A percentile compares a stretch with the other conserved stretches of the same genome.
Conservation (phyloP, 371 early-diverging fungal species). For the Mucor saturninus region DNA sequence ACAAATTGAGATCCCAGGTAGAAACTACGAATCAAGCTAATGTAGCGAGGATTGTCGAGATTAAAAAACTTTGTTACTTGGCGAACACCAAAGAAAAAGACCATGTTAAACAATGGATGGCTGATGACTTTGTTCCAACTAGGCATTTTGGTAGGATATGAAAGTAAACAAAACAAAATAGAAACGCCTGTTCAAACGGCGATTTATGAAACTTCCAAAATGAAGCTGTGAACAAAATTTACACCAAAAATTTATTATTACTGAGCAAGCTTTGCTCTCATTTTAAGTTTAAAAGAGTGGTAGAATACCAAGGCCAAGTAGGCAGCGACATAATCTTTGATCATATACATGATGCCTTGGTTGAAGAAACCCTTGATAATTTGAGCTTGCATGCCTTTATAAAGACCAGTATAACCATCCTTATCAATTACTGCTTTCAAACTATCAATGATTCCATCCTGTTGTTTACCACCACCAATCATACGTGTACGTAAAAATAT, state of each 20-base stretch:
- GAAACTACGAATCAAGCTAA: constrained; percentile 35
- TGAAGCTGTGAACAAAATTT: neutral
- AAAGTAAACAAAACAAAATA: neutral
- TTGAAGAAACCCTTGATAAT: constrained; percentile 69
- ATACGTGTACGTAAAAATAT: constrained; percentile 61
- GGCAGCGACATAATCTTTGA: constrained; percentile 64
- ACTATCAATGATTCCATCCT: constrained; percentile 47
- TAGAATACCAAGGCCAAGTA: constrained; percentile 59
- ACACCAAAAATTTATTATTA: neutral
- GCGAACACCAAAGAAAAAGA: constrained; percentile 35
- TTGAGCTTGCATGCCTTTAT: constrained; percentile 62
- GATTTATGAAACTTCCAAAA: neutral
- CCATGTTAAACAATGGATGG: constrained; percentile 38
- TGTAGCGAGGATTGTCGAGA: constrained; percentile 32
- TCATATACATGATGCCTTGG: constrained; percentile 69
- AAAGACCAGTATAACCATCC: constrained; percentile 55
- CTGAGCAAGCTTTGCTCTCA: constrained; percentile 17
- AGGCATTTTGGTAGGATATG: neutral
- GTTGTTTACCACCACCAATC: constrained; percentile 28
- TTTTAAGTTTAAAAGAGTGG: constrained; percentile 37
- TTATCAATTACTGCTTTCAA: constrained; percentile 47
- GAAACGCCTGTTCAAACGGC: neutral
- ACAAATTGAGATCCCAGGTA: constrained; percentile 38
- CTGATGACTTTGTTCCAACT: constrained; percentile 21
- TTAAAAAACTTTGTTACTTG: constrained; percentile 38